Evolutionary conservation across 768 basidiomycete species (phyloP), one percentile per base, ranked within the genome.

Genomic region (Auricularia auricula-judae): DNA sequence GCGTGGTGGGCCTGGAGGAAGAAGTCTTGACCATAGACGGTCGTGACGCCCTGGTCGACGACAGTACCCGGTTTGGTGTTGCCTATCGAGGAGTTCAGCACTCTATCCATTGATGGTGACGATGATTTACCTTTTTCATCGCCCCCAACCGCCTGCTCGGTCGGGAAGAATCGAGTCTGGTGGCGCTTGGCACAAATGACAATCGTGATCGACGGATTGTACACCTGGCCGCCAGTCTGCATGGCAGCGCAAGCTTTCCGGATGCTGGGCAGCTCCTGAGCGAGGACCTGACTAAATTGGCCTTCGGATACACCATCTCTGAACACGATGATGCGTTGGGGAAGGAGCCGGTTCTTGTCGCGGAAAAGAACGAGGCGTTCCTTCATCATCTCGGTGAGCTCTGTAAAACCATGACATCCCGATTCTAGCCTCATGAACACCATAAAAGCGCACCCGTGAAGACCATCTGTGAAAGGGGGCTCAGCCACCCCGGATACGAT

Each of bases 261-360:
- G 2, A 92, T 83, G 69, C 82, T 78, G 0, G 84, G 82, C 2
- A 90, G 74, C 68, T 93, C 91, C 21, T 84, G 74, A 1, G 72
- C 61, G 33, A 88, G 66, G 1, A 90, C 86, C 2, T 74, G 78
- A 44, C 84, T 76, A 63, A 87, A 92, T 77, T 93, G 89, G 4
- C 89, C 89, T 87, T 91, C 89, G 2, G 89, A 90, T 35, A 92
- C 89, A 61, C 91, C 91, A 71, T 92, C 91, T 16, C 91, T 84
- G 69, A 85, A 93, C 5, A 93, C 78, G 39, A 87, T 74, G 4
- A 93, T 79, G 3, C 89, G 80, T 1, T 85, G 80, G 0, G 91
- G 91, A 1, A 93, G 77, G 0, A 69, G 63, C 65, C 73, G 81
- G 67, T 75, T 79, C 62, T 82, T 88, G 71, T 73, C 76, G 67